Conservation (phyloP, 2,329 filamentous ascomycete species). For the Epichloe gansuensis region DNA sequence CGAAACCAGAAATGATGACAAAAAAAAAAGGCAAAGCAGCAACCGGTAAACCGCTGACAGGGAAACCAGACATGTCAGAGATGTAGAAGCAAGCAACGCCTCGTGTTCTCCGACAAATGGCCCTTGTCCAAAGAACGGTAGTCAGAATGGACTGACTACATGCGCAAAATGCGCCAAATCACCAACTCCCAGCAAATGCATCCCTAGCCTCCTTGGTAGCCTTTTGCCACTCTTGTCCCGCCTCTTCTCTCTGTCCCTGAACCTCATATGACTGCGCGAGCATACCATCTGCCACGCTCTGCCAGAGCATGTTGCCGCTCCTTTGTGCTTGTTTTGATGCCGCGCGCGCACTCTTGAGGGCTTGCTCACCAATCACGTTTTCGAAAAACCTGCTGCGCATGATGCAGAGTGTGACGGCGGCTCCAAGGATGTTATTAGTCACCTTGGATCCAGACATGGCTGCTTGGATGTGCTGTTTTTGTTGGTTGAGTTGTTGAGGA, state of each 20-base stretch:
- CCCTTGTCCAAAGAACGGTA: conserved; percentile 3
- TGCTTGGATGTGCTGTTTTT: conserved; percentile 64
- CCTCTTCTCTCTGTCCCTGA: conserved; percentile 45
- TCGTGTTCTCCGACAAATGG: neutral
- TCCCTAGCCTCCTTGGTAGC: conserved; percentile 29
- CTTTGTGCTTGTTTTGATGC: conserved; percentile 54
- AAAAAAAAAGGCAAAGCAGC: neutral
- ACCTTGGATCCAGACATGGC: conserved; percentile 58
- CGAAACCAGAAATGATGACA: neutral
- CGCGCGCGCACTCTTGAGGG: conserved; percentile 61
- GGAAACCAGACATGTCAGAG: no score
- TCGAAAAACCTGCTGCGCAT: conserved; percentile 78
- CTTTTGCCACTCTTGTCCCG: conserved; percentile 26
- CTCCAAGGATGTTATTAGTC: conserved; percentile 63
- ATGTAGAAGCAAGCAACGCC: neutral
- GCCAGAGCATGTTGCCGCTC: conserved; percentile 62
- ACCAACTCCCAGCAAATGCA: conserved; percentile 26
- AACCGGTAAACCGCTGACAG: neutral
- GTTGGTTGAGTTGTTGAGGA: conserved; percentile 55
- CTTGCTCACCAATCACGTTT: conserved; percentile 68
- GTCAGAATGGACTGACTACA: conserved; percentile 10
- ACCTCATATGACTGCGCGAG: conserved; percentile 62
- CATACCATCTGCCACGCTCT: conserved; percentile 70
- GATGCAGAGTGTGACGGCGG: conserved; percentile 71
- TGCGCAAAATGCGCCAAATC: conserved; percentile 7